Conservation (phyloP, 768 basidiomycete genomes). For the Russula foetens region DNA sequence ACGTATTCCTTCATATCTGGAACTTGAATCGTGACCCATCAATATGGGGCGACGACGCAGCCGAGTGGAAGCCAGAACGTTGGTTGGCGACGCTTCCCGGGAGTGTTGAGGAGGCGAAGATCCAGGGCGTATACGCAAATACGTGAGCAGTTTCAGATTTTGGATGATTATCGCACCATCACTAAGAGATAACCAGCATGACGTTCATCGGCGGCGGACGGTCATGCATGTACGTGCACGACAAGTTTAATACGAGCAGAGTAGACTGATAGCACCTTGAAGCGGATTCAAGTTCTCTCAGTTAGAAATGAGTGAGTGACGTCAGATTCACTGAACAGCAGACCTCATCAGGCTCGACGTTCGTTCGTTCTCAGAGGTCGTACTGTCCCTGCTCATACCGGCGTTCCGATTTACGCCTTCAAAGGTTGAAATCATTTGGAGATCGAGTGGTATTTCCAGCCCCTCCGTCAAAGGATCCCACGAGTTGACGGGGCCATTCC, state of each 20-base stretch:
- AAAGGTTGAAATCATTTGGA: background rate
- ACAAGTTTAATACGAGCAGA: too few relatives aligned
- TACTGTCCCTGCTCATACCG: too few relatives aligned
- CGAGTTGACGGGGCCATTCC: too few relatives aligned
- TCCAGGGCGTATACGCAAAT: conserved; percentile 23
- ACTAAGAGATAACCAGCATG: background rate
- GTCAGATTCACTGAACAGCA: background rate
- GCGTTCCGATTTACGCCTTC: too few relatives aligned
- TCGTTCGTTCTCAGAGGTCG: background rate
- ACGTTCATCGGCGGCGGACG: too few relatives aligned
- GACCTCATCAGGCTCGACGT: background rate
- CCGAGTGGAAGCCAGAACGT: conserved; percentile 38
- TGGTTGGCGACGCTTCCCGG: conserved; percentile 28
- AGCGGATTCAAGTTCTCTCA: background rate
- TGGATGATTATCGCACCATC: too few relatives aligned
- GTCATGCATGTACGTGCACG: too few relatives aligned
- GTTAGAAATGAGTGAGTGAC: conserved; percentile 1
- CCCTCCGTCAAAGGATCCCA: too few relatives aligned
- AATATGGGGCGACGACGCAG: conserved; percentile 36
- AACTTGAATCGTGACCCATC: background rate
- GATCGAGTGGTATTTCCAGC: too few relatives aligned
- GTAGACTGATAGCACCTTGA: too few relatives aligned
- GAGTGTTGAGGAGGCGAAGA: conserved; percentile 23
- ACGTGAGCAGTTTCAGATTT: conserved; percentile 15
- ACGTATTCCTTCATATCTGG: too few relatives aligned